These are phyloP conservation scores for Scedosporium apiospermum DNA, from an alignment of 2,329 filamentous ascomycete genomes.

Conservation along the genomic window DNA sequence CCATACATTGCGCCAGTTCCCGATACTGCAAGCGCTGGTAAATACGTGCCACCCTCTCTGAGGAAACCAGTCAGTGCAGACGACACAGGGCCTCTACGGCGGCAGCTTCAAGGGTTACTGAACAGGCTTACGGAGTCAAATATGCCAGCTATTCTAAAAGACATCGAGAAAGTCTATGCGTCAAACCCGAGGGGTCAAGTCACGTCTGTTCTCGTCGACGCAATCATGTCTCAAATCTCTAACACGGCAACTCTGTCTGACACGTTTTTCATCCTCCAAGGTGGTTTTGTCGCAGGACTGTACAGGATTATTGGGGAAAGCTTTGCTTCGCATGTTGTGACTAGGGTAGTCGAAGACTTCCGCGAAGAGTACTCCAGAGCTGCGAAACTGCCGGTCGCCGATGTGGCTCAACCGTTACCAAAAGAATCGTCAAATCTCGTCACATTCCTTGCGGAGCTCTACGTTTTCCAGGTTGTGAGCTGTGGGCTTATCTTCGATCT, in stretches of 20 bases:
- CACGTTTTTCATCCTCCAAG: conserved; percentile 82
- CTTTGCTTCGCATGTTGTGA: conserved; percentile 79
- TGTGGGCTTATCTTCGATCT: conserved; percentile 85
- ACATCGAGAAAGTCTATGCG: conserved; percentile 76
- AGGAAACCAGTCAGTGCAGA: conserved; percentile 55
- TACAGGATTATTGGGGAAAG: conserved; percentile 84
- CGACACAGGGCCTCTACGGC: conserved; percentile 60
- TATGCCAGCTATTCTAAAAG: conserved; percentile 70
- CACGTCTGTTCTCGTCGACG: conserved; percentile 67
- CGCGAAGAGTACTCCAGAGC: conserved; percentile 50
- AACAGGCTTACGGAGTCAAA: conserved; percentile 92
- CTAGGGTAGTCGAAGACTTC: conserved; percentile 68
- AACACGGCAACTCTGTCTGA: conserved; percentile 73
- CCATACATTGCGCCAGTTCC: conserved; percentile 70
- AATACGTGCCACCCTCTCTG: conserved; percentile 86
- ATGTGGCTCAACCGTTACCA: conserved; percentile 5
- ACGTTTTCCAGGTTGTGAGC: conserved; percentile 83
- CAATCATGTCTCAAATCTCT: conserved; percentile 69
- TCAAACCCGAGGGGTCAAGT: conserved; percentile 81
- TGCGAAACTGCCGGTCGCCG: conserved; percentile 18
- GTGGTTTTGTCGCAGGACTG: conserved; percentile 78
- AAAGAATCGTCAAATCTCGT: conserved; percentile 59
- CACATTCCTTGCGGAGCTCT: conserved; percentile 75
- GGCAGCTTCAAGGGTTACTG: conserved; percentile 78
- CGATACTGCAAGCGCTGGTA: conserved; percentile 36